Evolutionary conservation across 495 filamentous ascomycete genomes (phyloP).

Genomic region (Rhizodiscina lignyota): DNA sequence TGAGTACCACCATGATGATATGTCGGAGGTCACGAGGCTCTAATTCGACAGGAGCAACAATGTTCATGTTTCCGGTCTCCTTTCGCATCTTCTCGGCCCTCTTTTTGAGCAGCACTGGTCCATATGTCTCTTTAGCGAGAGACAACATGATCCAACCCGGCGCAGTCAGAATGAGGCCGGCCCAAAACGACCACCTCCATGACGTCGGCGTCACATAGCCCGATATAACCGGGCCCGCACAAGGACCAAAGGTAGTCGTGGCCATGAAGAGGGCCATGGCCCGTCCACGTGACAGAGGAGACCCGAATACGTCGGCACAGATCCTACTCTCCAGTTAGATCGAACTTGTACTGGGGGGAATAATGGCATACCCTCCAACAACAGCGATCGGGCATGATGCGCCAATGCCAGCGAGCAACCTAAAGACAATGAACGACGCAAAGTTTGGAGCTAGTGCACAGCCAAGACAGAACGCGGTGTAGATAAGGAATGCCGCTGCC

Average conservation of each 20-base stretch:
- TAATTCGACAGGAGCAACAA: conserved; percentile 26
- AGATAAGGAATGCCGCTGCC: conserved; percentile 37
- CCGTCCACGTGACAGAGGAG: conserved; percentile 42
- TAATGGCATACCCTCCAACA: conserved; percentile 33
- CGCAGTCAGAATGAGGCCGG: conserved; percentile 29
- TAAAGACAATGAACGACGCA: conserved; percentile 48
- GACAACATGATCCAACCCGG: conserved; percentile 21
- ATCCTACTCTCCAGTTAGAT: too few species aligned
- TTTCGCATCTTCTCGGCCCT: conserved; percentile 36
- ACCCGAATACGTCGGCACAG: conserved; percentile 53
- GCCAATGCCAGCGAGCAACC: conserved; percentile 44
- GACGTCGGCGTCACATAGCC: conserved; percentile 15
- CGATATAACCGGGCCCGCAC: conserved; percentile 21
- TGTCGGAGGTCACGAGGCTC: conserved; percentile 21
- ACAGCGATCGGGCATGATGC: conserved; percentile 54
- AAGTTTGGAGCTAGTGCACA: conserved; percentile 56
- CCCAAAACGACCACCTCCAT: conserved; percentile 42
- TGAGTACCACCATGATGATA: conserved; percentile 24
- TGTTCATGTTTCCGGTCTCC: conserved; percentile 18
- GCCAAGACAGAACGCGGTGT: conserved; percentile 50
- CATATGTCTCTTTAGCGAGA: conserved; percentile 40
- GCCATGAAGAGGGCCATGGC: conserved; percentile 60
- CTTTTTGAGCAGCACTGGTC: conserved; percentile 36
- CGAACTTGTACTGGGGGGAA: not conserved
- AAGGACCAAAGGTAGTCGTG: conserved; percentile 28